Evolutionary conservation across 805 yeast genomes (phyloP).

Genomic region (Lachancea nothofagi): DNA sequence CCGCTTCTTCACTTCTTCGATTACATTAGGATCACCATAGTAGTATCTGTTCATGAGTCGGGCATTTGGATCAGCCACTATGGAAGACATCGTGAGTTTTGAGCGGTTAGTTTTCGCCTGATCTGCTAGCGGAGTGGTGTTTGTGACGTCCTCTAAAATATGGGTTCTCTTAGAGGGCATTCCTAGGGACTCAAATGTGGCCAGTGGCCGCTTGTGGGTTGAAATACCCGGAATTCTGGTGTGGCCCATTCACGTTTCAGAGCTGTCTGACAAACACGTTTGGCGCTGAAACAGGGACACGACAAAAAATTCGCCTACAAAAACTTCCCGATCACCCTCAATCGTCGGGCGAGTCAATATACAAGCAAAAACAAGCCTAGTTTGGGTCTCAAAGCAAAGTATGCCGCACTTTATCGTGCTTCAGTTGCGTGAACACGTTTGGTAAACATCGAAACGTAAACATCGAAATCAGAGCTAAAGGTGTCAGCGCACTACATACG

Average conservation of each 20-base stretch:
- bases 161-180: constrained; percentile 4
- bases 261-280: too few species aligned
- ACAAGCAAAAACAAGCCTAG: too few species aligned
- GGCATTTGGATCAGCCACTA: constrained; percentile 10
- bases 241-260: constrained; percentile 8
- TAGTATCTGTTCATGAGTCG: constrained; percentile 24
- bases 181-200: neutral
- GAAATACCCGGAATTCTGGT: constrained; percentile 8
- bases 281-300: neutral
- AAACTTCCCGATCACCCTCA: neutral
- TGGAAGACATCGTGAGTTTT: constrained; percentile 3
- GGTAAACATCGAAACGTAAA: too few species aligned
- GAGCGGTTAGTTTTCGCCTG: neutral
- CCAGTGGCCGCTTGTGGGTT: constrained; percentile 5
- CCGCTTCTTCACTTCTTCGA: constrained; percentile 30
- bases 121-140: constrained; percentile 4
- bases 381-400: too few species aligned
- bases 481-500: too few species aligned
- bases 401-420: too few species aligned
- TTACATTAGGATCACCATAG: constrained; percentile 30
- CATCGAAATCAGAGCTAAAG: too few species aligned
- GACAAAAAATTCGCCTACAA: neutral
- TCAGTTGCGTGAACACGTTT: too few species aligned
- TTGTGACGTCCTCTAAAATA: constrained; percentile 12
- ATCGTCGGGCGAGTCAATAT: too few species aligned